Evolutionary conservation across 1,139 yeast species (phyloP), one percentile per base, ranked within the genome.

Genomic region (Yamadazyma mexicana): DNA sequence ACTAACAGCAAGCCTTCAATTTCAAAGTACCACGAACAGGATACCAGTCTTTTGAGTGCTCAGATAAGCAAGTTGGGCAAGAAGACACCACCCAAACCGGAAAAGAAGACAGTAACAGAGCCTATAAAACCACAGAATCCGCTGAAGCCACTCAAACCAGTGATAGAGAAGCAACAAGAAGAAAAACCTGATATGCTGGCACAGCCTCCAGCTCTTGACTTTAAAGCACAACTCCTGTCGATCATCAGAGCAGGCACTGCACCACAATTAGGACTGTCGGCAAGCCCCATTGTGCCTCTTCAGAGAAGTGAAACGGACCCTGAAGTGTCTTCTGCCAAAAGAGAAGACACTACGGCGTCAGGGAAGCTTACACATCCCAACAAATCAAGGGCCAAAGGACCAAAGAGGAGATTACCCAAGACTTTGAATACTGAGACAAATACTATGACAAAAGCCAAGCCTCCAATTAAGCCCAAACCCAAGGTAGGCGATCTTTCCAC

Each of bases 321-420:
- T 3, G 14, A 26, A 16, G 14, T 16, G 6, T 5, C 8, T 8
- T 6, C 8, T 6, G 22, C 8, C 8, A 39, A 35, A 16, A 35
- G 38, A 33, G 50, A 42, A 7, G 46, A 42, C 31, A 43, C 46
- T 22, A 40, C 37, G 3, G 43, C n/a, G n/a, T n/a, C 40, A n/a
- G 36, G 16, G 7, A 64, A 69, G 39, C 62, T 84, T 42, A 66
- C 63, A 0, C 94, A 86, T 53, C 64, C 77, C 9, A 84, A 76
- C 34, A 86, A 84, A 55, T 51, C 64, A 1, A 68, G 95, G 45
- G 66, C 89, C 4, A 80, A 74, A 51, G 95, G 95, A 0, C 95
- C 95, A 2, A 82, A 76, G 55, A 68, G 95, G 54, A 72, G 85
- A 46, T 70, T 81, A 28, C 95, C 95, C 0, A 73, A 67, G 42